Evolutionary conservation across 176 grass and related monocot genomes (phyloP), one percentile per base, ranked within the genome.

Genomic region (Cenchrus fungigraminus): DNA sequence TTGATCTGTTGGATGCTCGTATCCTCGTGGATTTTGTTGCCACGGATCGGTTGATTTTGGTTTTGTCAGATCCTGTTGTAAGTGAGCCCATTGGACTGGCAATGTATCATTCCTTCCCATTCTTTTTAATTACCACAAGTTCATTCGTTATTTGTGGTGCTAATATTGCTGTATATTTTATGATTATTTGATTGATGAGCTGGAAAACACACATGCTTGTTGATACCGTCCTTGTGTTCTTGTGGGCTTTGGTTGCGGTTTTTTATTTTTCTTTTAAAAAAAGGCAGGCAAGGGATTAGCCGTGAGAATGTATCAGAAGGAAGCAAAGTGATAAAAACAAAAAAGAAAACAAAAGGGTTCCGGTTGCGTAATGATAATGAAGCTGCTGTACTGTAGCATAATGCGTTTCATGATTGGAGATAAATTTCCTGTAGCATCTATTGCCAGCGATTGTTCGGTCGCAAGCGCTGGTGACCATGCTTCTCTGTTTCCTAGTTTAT

Each of bases 11-110:
- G 79, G 85, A 65, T 84, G 55, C 81, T 75, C 79, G 22, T 34
- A n/a, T 64, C 80, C 80, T 70, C 37, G 75, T 84, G 76, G 81
- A 91, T 91, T 87, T 87, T 91, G 85, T 80, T 76, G 63, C 80
- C 69, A 68, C 61, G 44, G 80, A 57, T 91, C 76, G 11, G 63
- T 91, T 75, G 80, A 47, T 84, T 70, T 76, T 77, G 69, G 68
- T 87, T 84, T 75, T 71, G 25, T 81, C 81, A 20, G 25, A 49
- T 65, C 37, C 72, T 84, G 81, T 45, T 87, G 70, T 51, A 84
- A 91, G 76, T 71, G 52, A 63, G 62, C 63, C 71, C 56, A 80
- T 80, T 54, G 45, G 77, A 65, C 31, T 91, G 63, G 71, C 83
- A 73, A 69, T 87, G 88, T 86, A 82, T 77, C 74, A 51, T 81